Evolutionary conservation across 805 yeast species (phyloP).

Genomic region (Metschnikowia hibisci): DNA sequence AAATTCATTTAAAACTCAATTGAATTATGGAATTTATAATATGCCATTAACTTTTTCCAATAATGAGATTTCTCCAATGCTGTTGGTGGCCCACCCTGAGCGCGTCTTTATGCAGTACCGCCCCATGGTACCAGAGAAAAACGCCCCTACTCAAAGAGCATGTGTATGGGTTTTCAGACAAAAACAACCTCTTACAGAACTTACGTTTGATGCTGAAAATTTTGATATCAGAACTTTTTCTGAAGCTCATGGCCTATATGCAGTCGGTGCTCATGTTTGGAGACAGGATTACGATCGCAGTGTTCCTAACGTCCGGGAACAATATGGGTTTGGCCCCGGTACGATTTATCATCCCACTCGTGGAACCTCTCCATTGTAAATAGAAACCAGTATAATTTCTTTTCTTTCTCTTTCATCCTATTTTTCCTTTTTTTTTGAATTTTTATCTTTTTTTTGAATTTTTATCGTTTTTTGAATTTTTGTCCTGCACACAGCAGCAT

Average conservation of each 20-base stretch:
- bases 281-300: constrained; percentile 79
- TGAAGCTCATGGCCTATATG: constrained; percentile 48
- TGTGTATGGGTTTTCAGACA: constrained; percentile 92
- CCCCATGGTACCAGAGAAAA: constrained; percentile 89
- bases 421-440: too few relatives aligned
- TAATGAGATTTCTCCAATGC: constrained; percentile 49
- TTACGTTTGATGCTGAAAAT: constrained; percentile 35
- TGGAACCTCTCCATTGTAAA: constrained; percentile 26
- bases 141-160: constrained; percentile 76
- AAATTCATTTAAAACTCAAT: constrained; percentile 65
- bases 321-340: constrained; percentile 72
- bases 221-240: constrained; percentile 76
- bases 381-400: constrained; percentile 4
- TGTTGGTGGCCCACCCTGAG: constrained; percentile 33
- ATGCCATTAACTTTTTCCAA: constrained; percentile 56
- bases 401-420: too few relatives aligned
- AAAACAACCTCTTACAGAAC: constrained; percentile 14
- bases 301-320: constrained; percentile 61
- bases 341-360: constrained; percentile 69
- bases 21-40: constrained; percentile 76
- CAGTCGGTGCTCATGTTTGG: constrained; percentile 93
- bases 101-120: constrained; percentile 50
- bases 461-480: too few relatives aligned
- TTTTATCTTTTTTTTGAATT: too few relatives aligned
- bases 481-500: background rate